These are phyloP conservation scores for Geranium incanum DNA, from an alignment of 441 rosid genomes.

Conservation along the genomic window DNA sequence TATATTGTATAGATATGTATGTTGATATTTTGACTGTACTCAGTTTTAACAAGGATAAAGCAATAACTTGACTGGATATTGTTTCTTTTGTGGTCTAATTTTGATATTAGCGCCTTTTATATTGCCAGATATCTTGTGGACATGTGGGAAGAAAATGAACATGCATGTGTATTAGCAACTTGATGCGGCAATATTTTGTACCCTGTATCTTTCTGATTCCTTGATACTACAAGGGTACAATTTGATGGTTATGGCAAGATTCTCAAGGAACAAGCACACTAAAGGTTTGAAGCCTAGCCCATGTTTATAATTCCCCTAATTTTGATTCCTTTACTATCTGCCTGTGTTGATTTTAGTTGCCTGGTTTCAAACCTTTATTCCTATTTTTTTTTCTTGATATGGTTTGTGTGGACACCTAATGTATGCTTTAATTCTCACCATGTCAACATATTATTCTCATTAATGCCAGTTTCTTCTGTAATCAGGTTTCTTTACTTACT, in stretches of 20 bases:
- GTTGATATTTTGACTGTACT: conserved; percentile 1
- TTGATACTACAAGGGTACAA: not conserved
- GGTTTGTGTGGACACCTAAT: not conserved
- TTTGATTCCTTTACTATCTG: not conserved
- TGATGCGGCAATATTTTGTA: not conserved
- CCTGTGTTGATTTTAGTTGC: not conserved
- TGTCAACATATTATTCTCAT: not conserved
- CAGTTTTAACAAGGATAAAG: not conserved
- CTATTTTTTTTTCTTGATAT: not conserved
- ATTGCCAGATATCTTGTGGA: conserved; percentile 7
- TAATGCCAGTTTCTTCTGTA: not conserved
- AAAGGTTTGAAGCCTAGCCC: not conserved
- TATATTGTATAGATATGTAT: not conserved
- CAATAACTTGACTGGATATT: conserved; percentile 2
- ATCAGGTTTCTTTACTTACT: not conserved
- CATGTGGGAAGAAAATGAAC: conserved; percentile 8
- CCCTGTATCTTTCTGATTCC: not conserved
- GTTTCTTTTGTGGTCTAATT: not conserved
- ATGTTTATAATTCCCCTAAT: not conserved
- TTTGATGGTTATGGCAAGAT: not conserved
- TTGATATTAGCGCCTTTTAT: not conserved
- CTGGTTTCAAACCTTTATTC: not conserved
- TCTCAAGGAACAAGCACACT: not conserved
- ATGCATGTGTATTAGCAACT: conserved; percentile 4
- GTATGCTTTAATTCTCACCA: not conserved